Conservation (phyloP, 805 yeast genomes). For the Pichia cephalocereana region DNA sequence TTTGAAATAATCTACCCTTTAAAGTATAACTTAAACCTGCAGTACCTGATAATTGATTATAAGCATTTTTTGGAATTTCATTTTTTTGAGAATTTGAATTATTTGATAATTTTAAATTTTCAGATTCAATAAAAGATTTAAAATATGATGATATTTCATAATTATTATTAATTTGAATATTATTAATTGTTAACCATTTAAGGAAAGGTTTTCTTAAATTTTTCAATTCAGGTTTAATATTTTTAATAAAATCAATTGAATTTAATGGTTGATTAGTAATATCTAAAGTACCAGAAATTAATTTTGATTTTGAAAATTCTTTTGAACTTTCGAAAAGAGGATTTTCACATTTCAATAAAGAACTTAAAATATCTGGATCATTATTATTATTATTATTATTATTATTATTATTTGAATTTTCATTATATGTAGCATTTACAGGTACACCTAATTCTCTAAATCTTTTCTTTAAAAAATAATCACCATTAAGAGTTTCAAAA, state of each 20-base stretch:
- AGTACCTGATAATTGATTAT: slow-evolving; percentile 39
- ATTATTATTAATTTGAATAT: slow-evolving; percentile 33
- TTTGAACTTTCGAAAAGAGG: slow-evolving; percentile 32
- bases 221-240: slow-evolving; percentile 33
- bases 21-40: slow-evolving; percentile 70
- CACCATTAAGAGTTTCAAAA: slow-evolving; percentile 55
- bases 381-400: too few species aligned
- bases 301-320: slow-evolving; percentile 17
- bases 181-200: slow-evolving; percentile 41
- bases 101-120: slow-evolving; percentile 10
- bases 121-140: slow-evolving; percentile 30
- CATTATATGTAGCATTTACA: slow-evolving; percentile 19
- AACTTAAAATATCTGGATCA: background rate
- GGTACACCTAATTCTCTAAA: slow-evolving; percentile 62
- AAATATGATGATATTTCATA: slow-evolving; percentile 20
- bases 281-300: slow-evolving; percentile 21
- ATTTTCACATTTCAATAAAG: slow-evolving; percentile 14
- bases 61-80: slow-evolving; percentile 15
- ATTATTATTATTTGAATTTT: too few species aligned
- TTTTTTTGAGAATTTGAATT: background rate
- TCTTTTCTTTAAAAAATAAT: slow-evolving; percentile 50
- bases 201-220: slow-evolving; percentile 43
- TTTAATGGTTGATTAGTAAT: slow-evolving; percentile 16
- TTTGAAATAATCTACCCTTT: slow-evolving; percentile 56
- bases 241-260: slow-evolving; percentile 13